phyloP scores from a whole-genome alignment of 2,329 filamentous ascomycete genomes.

The Aspergillus niger region DNA sequence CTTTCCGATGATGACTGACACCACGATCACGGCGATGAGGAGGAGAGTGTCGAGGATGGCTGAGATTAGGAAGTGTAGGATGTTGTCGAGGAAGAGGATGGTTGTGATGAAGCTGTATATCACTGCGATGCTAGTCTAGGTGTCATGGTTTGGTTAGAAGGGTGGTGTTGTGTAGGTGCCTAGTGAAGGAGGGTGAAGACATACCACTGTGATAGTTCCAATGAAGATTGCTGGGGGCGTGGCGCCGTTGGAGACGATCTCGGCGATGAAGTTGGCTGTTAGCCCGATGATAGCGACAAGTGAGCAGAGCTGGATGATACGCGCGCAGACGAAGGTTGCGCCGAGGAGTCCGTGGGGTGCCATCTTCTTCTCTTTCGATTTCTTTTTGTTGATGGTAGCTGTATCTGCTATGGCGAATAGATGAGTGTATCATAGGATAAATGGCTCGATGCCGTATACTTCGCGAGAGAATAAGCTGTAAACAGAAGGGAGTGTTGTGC shows the following conservation, averaged over 20 bases:
- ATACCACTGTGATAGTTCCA: slow-evolving; percentile 76
- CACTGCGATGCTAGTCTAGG: slow-evolving; percentile 72
- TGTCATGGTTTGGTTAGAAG: not conserved
- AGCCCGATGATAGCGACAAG: slow-evolving; percentile 80
- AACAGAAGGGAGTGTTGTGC: not conserved
- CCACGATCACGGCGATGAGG: slow-evolving; percentile 74
- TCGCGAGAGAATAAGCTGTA: not conserved
- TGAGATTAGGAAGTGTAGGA: slow-evolving; percentile 72
- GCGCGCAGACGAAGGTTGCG: slow-evolving; percentile 73
- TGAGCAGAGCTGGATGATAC: slow-evolving; percentile 68
- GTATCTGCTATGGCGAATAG: not conserved
- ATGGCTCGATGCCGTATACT: not conserved
- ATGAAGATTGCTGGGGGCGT: slow-evolving; percentile 72
- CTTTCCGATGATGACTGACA: slow-evolving; percentile 75
- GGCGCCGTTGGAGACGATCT: slow-evolving; percentile 68
- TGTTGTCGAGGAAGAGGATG: slow-evolving; percentile 76
- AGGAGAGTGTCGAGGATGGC: slow-evolving; percentile 67
- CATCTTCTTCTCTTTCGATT: slow-evolving; percentile 22
- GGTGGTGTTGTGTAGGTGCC: slow-evolving; percentile 21
- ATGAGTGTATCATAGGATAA: slow-evolving; percentile 2
- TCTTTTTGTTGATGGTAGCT: not conserved
- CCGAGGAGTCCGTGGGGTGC: slow-evolving; percentile 68
- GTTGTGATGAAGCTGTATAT: slow-evolving; percentile 79
- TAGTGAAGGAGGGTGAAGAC: slow-evolving; percentile 39
- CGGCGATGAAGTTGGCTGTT: slow-evolving; percentile 76